Base-by-base conservation (phyloP, 257 asterid species). In the Echites panduratus region DNA sequence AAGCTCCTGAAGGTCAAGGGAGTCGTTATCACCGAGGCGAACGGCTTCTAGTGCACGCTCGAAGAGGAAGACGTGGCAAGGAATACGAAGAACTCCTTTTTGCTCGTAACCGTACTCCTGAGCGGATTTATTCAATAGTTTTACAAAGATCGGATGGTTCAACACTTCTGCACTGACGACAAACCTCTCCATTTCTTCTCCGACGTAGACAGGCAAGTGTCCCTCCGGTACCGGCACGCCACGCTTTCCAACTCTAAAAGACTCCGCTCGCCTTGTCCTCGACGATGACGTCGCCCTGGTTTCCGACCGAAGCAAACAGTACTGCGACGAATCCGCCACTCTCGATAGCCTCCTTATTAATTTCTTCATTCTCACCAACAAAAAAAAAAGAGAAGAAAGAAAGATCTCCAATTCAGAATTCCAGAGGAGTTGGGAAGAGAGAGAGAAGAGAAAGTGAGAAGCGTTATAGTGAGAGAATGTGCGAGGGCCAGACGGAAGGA, bases 141-240 rank as follows among this genome's bases (percentile, higher is more conserved):
- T 77, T 29, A 86, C 87, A 70, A 92, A 92, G 67, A 90, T 82
- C 52, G 97, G 98, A 79, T 92, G 98, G 38, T 92, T 87, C 77
- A 92, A 70, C 54, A 90, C 65, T 71, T 90, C 96, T 1, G 98
- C 96, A 75, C 91, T 87, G 19, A 92, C 98, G 2, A 92, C 82
- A 71, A 92, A 92, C 50, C 98, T 79, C 87, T 92, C 96, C 96
- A 90, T 87, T 75, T 92, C 96, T 63, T 92, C 96, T 2, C 98
- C 98, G n/a, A 92, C 98, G 85, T 84, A 92, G 5, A 92, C 96
- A 50, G 98, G 98, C 12, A 92, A 80, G 73, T 92, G 96, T 0
- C 98, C 98, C 74, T 92, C 85, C 47, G 98, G 98, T 32, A 92
- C 76, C 50, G 67, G 72, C 16, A 52, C 40, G 11, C 75, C 66